phyloP scores from a whole-genome alignment of 495 filamentous ascomycete species.

The Daldinia bambusicola region DNA sequence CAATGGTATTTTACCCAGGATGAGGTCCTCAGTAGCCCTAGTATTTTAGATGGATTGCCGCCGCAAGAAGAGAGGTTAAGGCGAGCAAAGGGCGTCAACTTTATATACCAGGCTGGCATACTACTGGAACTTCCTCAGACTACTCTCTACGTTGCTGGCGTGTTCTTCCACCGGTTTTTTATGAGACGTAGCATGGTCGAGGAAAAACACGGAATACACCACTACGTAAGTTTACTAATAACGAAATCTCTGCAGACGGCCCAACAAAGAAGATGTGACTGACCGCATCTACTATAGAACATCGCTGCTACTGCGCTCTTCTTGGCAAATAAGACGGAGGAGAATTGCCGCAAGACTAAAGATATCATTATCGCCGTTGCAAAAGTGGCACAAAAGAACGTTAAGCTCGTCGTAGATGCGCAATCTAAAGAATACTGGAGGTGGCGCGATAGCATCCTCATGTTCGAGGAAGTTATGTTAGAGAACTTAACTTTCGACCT shows the following conservation, averaged over 20 bases:
- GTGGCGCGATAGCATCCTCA: slow-evolving; percentile 92
- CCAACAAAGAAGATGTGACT: background rate
- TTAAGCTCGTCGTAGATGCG: slow-evolving; percentile 86
- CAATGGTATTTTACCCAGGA: slow-evolving; percentile 93
- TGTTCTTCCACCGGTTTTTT: slow-evolving; percentile 94
- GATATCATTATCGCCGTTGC: slow-evolving; percentile 92
- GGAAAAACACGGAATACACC: slow-evolving; percentile 76
- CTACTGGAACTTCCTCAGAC: slow-evolving; percentile 91
- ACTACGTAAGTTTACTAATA: slow-evolving; percentile 68
- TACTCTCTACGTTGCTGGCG: slow-evolving; percentile 88
- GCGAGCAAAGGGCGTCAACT: slow-evolving; percentile 91
- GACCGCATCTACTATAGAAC: slow-evolving; percentile 56
- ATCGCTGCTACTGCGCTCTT: slow-evolving; percentile 91
- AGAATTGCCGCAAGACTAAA: slow-evolving; percentile 92
- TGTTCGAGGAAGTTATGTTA: slow-evolving; percentile 89
- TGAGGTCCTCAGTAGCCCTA: slow-evolving; percentile 83
- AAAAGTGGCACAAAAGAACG: slow-evolving; percentile 93
- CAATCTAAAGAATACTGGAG: slow-evolving; percentile 97
- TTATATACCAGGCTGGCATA: slow-evolving; percentile 93
- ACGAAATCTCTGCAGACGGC: background rate
- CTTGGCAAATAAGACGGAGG: slow-evolving; percentile 95
- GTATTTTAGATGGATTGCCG: slow-evolving; percentile 81
- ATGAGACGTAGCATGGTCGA: slow-evolving; percentile 85
- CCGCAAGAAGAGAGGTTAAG: slow-evolving; percentile 77
- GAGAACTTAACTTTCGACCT: slow-evolving; percentile 95